Percentiles rank a stretch among this genome's conserved stretches.
Conservation (phyloP, 139 green algal species). For the Picochlorum sp. region DNA sequence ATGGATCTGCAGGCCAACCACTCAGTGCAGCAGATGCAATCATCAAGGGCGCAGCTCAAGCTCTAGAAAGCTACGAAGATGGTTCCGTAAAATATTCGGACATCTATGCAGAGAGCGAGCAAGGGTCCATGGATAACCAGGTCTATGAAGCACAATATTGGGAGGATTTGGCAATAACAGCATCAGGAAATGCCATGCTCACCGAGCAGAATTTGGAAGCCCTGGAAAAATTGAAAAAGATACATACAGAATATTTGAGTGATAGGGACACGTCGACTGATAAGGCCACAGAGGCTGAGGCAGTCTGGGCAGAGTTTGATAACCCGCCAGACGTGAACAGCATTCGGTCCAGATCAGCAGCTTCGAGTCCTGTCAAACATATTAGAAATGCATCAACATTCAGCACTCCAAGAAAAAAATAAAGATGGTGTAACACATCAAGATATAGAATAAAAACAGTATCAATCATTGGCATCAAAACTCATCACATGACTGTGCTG, state of each 20-base stretch:
- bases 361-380: conserved; percentile 3
- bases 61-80: neutral
- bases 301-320: conserved; percentile 24
- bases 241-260: neutral
- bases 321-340: conserved; percentile 7
- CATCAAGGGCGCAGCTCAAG: neutral
- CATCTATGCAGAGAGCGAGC: conserved; percentile 4
- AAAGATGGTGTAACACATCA: neutral
- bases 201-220: neutral
- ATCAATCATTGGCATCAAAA: conserved; percentile 1
- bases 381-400: conserved; percentile 3
- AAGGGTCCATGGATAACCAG: conserved; percentile 4
- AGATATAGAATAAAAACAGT: neutral
- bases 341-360: conserved; percentile 11
- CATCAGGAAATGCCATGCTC: neutral
- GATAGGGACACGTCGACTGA: conserved; percentile 1
- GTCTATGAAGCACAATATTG: neutral
- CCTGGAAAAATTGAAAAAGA: neutral
- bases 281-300: conserved; percentile 7
- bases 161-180: neutral
- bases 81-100: neutral
- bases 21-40: neutral
- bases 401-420: conserved; percentile 4
- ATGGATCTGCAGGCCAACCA: neutral
- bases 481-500: neutral